Base-by-base conservation (phyloP, 164 flowering plant genomes). In the Stephania japonica region DNA sequence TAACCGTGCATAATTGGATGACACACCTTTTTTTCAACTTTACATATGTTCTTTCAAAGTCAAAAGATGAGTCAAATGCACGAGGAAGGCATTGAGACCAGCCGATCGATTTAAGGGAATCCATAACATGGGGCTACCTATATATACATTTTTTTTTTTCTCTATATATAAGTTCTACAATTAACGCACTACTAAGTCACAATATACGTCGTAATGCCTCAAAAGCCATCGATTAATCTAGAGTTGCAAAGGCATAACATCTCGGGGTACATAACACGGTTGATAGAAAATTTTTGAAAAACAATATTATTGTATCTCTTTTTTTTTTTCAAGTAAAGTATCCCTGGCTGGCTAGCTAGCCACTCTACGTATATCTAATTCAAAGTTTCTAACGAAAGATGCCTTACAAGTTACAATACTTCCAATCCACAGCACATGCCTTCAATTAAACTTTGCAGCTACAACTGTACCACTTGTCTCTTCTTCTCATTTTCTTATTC, bases 351-450 rank as follows among this genome's bases (percentile, higher is more conserved):
- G n/a, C 23, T n/a, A n/a, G n/a, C n/a, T 56, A 56, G 9, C 67
- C 62, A 56, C 68, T 5, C 69, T 65, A 69, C 56, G n/a, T n/a
- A n/a, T n/a, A n/a, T n/a, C n/a, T n/a, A n/a, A 32, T 32, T 4
- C 38, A 32, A 32, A n/a, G n/a, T 73, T 79, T 77, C 71, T 65
- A 71, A 80, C 72, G 80, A 80, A 80, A 80, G 83, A 72, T 59
- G 64, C 80, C 73, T 73, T 67, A 47, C 72, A 66, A 73, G 72
- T 73, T 67, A 47, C 72, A 66, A 73, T 72, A 68, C 74, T 65
- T 32, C 38, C 38, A 32, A 4, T 32, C 3, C 32, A 66, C 74
- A 10, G 63, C 79, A 76, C 82, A 70, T 79, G 82, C 73, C 56
- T 70, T 78, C 75, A 72, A 32, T 32, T 0, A 32, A 72, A 67